Conservation (phyloP, 2,329 filamentous ascomycete genomes). For the Nannizzia gypsea region DNA sequence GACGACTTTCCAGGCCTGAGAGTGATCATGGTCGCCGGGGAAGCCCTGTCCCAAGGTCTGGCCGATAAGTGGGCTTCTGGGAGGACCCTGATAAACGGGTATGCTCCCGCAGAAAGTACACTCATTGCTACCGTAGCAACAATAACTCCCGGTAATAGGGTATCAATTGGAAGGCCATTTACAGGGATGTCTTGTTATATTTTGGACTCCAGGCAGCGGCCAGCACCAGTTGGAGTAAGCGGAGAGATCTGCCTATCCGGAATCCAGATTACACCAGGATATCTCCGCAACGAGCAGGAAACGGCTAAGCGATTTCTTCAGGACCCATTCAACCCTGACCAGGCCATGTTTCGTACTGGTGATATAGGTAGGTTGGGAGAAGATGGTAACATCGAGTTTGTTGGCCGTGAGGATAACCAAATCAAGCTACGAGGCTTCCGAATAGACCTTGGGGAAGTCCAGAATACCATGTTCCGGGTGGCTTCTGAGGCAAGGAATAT, state of each 20-base stretch:
- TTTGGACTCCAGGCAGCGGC: slow-evolving; percentile 10
- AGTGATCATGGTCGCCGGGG: neutral
- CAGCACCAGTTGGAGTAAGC: slow-evolving; percentile 25
- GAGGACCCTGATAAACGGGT: neutral
- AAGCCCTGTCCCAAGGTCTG: neutral
- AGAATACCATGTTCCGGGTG: slow-evolving; percentile 10
- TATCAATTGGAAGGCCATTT: neutral
- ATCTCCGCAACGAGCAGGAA: slow-evolving; percentile 25
- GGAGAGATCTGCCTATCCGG: slow-evolving; percentile 37
- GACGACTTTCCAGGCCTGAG: slow-evolving; percentile 20
- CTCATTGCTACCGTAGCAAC: neutral
- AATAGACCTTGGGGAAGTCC: slow-evolving; percentile 37
- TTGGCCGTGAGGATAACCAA: slow-evolving; percentile 15
- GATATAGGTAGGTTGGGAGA: slow-evolving; percentile 15
- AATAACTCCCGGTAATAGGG: neutral
- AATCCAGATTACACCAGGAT: slow-evolving; percentile 34
- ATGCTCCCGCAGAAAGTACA: slow-evolving; percentile 4
- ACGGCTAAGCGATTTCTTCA: slow-evolving; percentile 23
- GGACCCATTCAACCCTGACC: slow-evolving; percentile 19
- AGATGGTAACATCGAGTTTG: slow-evolving; percentile 16
- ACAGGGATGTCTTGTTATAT: neutral
- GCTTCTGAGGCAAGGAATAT: neutral
- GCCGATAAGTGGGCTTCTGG: neutral
- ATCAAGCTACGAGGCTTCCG: slow-evolving; percentile 17
- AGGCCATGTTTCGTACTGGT: slow-evolving; percentile 16